These are phyloP conservation scores for Ophiorrhiza pumila DNA, from an alignment of 257 asterid genomes.

Conservation along the genomic window DNA sequence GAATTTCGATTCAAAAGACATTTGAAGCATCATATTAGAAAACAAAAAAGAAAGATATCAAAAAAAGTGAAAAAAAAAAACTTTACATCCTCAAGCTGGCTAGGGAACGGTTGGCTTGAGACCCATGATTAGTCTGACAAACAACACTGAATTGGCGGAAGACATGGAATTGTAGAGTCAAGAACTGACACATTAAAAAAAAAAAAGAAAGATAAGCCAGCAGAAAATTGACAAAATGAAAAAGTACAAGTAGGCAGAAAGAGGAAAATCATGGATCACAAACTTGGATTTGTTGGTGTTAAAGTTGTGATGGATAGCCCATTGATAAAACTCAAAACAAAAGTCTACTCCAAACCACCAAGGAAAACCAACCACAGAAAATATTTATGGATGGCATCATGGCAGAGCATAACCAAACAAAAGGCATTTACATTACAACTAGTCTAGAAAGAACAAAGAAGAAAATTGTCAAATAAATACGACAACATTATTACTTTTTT, in stretches of 20 bases:
- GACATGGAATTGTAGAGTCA: too few relatives aligned
- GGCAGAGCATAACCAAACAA: neutral
- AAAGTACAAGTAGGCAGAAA: neutral
- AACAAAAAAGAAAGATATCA: neutral
- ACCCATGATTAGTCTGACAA: too few relatives aligned
- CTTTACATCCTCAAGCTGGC: too few relatives aligned
- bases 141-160: too few relatives aligned
- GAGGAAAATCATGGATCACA: neutral
- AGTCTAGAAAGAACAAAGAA: neutral
- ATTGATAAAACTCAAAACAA: too few relatives aligned
- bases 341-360: neutral
- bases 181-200: too few relatives aligned
- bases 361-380: neutral
- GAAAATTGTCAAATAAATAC: neutral
- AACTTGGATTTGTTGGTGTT: neutral
- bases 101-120: too few relatives aligned
- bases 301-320: too few relatives aligned
- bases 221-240: neutral
- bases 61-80: too few relatives aligned
- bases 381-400: too few relatives aligned
- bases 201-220: too few relatives aligned
- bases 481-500: too few relatives aligned
- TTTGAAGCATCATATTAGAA: neutral
- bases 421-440: neutral
- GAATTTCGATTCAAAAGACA: conserved; percentile 12